Conservation (phyloP, 1,284 basidiomycete species). For the Boletus nobilissimus region DNA sequence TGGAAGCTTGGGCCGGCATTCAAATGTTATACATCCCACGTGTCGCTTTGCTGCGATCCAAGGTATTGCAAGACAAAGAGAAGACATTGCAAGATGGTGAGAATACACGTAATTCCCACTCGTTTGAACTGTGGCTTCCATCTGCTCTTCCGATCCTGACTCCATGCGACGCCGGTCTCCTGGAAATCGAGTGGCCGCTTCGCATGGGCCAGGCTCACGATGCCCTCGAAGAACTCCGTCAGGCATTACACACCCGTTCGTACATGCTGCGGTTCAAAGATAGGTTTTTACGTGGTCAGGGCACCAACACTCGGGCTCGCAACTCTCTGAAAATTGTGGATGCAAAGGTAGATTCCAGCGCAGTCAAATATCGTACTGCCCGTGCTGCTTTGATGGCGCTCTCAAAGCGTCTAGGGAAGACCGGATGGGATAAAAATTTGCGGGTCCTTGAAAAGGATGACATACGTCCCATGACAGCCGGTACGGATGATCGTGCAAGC, state of each 20-base stretch:
- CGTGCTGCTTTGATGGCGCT: neutral
- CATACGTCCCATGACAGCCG: neutral
- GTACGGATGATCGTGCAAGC: neutral
- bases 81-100: too few species aligned
- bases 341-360: neutral
- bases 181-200: conserved; percentile 22
- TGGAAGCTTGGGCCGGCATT: too few species aligned
- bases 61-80: too few species aligned
- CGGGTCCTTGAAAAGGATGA: neutral
- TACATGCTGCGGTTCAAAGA: conserved; percentile 22
- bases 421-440: neutral
- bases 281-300: conserved; percentile 8
- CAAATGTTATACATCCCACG: too few species aligned
- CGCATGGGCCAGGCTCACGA: conserved; percentile 11
- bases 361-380: neutral
- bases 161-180: neutral
- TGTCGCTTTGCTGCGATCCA: too few species aligned
- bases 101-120: too few species aligned
- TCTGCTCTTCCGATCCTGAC: neutral
- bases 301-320: neutral
- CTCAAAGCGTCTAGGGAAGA: neutral
- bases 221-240: conserved; percentile 11
- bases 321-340: neutral
- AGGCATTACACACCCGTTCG: neutral
- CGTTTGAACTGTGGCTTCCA: conserved; percentile 16